These are phyloP conservation scores for Blastomyces parvus DNA, from an alignment of 2,329 filamentous ascomycete species.

Conservation along the genomic window DNA sequence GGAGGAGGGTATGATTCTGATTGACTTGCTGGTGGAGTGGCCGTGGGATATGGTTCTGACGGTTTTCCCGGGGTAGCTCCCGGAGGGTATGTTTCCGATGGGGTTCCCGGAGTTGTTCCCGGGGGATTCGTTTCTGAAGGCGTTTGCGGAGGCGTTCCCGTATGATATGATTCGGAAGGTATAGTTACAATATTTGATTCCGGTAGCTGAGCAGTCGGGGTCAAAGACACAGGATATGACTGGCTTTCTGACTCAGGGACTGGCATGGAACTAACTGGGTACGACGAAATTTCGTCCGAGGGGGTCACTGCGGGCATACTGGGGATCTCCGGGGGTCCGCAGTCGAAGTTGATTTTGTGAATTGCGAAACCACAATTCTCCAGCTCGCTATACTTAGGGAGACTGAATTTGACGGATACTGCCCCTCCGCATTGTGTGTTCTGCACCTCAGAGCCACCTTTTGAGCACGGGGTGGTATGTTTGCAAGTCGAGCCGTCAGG, in stretches of 20 bases:
- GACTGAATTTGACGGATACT: slow-evolving; percentile 62
- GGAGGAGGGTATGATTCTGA: background rate
- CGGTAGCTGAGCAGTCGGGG: background rate
- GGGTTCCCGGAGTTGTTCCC: background rate
- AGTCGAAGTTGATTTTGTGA: slow-evolving; percentile 68
- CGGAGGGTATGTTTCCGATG: background rate
- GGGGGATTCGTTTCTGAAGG: background rate
- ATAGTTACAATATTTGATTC: background rate
- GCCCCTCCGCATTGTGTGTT: slow-evolving; percentile 93
- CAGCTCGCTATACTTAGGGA: slow-evolving; percentile 47
- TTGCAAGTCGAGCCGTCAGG: slow-evolving; percentile 72
- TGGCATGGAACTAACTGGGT: background rate
- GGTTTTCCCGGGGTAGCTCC: background rate
- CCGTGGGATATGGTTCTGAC: background rate
- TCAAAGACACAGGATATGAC: background rate
- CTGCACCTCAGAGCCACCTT: slow-evolving; percentile 57
- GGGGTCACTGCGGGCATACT: background rate
- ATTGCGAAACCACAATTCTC: slow-evolving; percentile 63
- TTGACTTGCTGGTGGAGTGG: background rate
- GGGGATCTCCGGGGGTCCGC: slow-evolving; percentile 31
- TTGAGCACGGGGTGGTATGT: slow-evolving; percentile 59
- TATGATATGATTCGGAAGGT: background rate
- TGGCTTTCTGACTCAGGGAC: background rate
- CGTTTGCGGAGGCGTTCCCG: background rate
- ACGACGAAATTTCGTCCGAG: background rate